These are phyloP conservation scores for Mikania micrantha DNA, from an alignment of 129 eudicot species.

Conservation along the genomic window DNA sequence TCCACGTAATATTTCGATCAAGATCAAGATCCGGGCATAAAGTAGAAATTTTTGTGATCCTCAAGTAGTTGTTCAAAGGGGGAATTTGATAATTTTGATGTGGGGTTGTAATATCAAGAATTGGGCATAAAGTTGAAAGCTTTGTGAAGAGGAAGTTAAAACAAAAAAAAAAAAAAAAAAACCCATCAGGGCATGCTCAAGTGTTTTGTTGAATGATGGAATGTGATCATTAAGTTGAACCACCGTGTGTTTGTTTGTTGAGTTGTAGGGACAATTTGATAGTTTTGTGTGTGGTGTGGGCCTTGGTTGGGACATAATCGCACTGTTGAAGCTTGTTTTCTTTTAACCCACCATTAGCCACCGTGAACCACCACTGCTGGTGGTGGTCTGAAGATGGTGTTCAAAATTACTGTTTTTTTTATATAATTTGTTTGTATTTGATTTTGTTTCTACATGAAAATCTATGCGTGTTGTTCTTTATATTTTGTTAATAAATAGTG, in stretches of 20 bases:
- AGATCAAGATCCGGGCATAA: slow-evolving; percentile 9
- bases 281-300: neutral
- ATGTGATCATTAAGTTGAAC: slow-evolving; percentile 11
- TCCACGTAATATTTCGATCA: neutral
- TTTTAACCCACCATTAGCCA: neutral
- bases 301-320: slow-evolving; percentile 10
- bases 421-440: neutral
- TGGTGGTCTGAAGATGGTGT: neutral
- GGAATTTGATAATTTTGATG: slow-evolving; percentile 8
- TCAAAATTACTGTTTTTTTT: neutral
- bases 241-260: slow-evolving; percentile 7
- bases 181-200: slow-evolving; percentile 25
- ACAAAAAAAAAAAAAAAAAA: too few relatives aligned
- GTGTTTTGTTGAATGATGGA: slow-evolving; percentile 20
- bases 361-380: neutral
- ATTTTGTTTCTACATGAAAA: neutral
- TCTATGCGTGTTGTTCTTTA: too few relatives aligned
- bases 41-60: neutral
- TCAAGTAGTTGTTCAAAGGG: slow-evolving; percentile 2
- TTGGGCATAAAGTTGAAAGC: slow-evolving; percentile 24
- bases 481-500: too few relatives aligned
- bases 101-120: slow-evolving; percentile 13
- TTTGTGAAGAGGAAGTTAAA: slow-evolving; percentile 13
- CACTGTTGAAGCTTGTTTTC: slow-evolving; percentile 11
- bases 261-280: slow-evolving; percentile 8